These are phyloP conservation scores for Epichloe elymi DNA, from an alignment of 2,329 filamentous ascomycete species.

Conservation along the genomic window DNA sequence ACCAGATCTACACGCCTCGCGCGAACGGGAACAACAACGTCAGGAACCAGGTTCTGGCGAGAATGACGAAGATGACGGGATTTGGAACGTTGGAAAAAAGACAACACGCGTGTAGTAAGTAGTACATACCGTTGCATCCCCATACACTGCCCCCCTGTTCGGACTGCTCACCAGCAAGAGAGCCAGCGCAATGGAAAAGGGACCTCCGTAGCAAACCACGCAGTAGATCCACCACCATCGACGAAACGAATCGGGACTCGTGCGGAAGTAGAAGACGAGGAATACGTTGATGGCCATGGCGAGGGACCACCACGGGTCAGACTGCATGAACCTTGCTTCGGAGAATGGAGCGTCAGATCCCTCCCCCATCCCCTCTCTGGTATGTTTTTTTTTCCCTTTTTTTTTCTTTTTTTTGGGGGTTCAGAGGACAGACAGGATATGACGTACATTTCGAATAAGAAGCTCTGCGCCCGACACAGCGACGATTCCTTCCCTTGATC, in stretches of 20 bases:
- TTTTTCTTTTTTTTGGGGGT: fast-evolving
- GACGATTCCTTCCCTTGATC: constrained; percentile 35
- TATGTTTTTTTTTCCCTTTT: too few species aligned
- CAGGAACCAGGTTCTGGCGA: background rate
- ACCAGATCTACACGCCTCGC: constrained; percentile 37
- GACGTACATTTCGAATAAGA: constrained; percentile 54
- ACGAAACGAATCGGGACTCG: constrained; percentile 53
- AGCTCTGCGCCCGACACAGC: constrained; percentile 49
- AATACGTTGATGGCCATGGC: constrained; percentile 77
- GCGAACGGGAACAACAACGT: background rate
- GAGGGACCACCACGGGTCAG: constrained; percentile 64
- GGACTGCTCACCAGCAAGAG: constrained; percentile 43
- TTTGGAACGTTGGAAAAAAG: too few species aligned
- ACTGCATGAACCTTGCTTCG: constrained; percentile 52
- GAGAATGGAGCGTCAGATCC: too few species aligned
- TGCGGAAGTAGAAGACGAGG: constrained; percentile 50
- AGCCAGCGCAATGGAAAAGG: constrained; percentile 52
- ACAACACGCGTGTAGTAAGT: background rate
- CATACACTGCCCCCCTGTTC: constrained; percentile 32
- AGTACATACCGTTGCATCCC: constrained; percentile 39
- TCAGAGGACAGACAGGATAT: constrained; percentile 8
- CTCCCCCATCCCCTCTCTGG: too few species aligned
- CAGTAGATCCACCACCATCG: constrained; percentile 61
- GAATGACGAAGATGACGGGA: too few species aligned
- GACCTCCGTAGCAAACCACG: constrained; percentile 56